phyloP scores from a whole-genome alignment of 352 stramenopile genomes.

The Phytophthora foliorum region DNA sequence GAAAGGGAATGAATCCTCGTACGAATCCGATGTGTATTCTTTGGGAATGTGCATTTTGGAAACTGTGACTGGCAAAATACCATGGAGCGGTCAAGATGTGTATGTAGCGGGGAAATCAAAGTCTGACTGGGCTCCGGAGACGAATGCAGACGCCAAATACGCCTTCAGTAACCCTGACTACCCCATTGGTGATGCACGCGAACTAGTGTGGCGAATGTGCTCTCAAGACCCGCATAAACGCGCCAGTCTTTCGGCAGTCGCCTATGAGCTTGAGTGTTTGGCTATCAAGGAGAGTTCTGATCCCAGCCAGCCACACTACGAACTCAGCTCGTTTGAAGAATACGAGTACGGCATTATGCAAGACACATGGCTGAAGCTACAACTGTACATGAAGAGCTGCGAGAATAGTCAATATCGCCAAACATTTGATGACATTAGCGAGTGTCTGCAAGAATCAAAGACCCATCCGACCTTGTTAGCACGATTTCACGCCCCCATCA shows the following conservation, averaged over 20 bases:
- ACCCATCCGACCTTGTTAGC: neutral
- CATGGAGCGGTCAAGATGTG: neutral
- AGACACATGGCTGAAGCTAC: neutral
- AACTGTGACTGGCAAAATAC: constrained; percentile 13
- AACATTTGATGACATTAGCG: neutral
- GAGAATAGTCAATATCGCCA: neutral
- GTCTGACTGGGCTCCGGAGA: neutral
- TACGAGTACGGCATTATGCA: neutral
- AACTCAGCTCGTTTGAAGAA: neutral
- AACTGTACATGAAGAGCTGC: neutral
- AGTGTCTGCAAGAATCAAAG: neutral
- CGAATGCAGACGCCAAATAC: neutral
- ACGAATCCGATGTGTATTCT: constrained; percentile 25
- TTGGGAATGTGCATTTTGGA: constrained; percentile 34
- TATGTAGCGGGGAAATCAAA: neutral
- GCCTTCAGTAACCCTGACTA: neutral
- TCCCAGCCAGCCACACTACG: no score
- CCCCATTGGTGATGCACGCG: neutral
- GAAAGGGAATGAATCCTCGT: neutral
- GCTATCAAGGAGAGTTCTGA: neutral
- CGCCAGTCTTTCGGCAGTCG: neutral
- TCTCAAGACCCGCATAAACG: constrained; percentile 1
- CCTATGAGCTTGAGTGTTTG: neutral
- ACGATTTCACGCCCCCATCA: neutral
- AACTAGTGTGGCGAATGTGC: constrained; percentile 17